These are phyloP conservation scores for Phaffomyces opuntiae DNA, from an alignment of 805 yeast species.

Conservation along the genomic window DNA sequence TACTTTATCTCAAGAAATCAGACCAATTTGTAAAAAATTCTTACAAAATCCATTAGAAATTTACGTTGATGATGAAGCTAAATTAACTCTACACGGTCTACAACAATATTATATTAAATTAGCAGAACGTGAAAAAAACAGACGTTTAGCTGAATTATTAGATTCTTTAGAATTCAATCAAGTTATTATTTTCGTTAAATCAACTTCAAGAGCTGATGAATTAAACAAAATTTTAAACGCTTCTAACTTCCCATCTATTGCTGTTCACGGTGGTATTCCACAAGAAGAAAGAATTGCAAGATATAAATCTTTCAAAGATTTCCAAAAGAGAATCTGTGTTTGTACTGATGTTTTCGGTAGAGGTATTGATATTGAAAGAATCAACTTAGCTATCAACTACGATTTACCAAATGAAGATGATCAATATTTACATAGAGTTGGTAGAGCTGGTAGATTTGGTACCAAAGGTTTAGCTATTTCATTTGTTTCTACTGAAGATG, in stretches of 20 bases:
- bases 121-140: conserved; percentile 87
- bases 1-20: conserved; percentile 86
- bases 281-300: conserved; percentile 98
- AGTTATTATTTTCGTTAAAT: conserved; percentile 92
- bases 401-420: conserved; percentile 96
- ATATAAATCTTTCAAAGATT: conserved; percentile 93
- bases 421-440: conserved; percentile 97
- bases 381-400: conserved; percentile 95
- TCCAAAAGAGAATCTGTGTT: conserved; percentile 97
- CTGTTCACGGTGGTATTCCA: conserved; percentile 90
- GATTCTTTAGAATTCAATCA: conserved; percentile 96
- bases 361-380: conserved; percentile 99
- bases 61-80: conserved; percentile 95
- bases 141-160: conserved; percentile 83
- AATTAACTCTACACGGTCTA: conserved; percentile 94
- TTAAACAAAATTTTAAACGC: conserved; percentile 83
- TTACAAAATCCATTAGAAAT: conserved; percentile 97
- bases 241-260: conserved; percentile 94
- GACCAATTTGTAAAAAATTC: conserved; percentile 95
- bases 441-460: conserved; percentile 99
- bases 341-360: conserved; percentile 98
- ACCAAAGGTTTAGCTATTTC: conserved; percentile 97
- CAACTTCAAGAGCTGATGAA: conserved; percentile 87
- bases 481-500: conserved; percentile 78
- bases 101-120: conserved; percentile 93